These are phyloP conservation scores for Lasiodiplodia sp. DNA, from an alignment of 2,329 filamentous ascomycete species.

Conservation along the genomic window DNA sequence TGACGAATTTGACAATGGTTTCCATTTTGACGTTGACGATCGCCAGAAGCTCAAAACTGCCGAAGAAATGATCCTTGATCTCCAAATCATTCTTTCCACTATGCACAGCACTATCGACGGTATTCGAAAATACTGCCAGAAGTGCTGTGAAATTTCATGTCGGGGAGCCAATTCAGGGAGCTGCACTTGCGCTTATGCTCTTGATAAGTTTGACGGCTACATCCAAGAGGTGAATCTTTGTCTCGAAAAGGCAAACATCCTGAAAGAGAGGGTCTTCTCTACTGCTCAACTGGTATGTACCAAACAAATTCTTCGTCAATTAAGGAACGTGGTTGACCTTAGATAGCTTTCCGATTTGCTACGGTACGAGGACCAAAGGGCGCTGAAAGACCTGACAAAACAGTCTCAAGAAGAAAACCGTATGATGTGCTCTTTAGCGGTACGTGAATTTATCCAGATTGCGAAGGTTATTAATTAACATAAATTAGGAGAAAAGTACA, in stretches of 20 bases:
- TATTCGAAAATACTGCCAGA: neutral
- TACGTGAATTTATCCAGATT: neutral
- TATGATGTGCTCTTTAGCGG: conserved; percentile 10
- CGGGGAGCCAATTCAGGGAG: neutral
- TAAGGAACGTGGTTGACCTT: neutral
- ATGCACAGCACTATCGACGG: conserved; percentile 7
- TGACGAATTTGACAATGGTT: neutral
- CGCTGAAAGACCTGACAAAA: conserved; percentile 20
- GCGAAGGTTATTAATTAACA: neutral
- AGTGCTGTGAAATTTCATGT: neutral
- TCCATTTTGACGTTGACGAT: conserved; percentile 30
- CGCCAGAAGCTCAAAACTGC: conserved; percentile 29
- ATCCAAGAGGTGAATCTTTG: neutral
- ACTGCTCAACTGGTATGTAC: conserved; percentile 5
- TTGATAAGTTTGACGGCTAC: conserved; percentile 3
- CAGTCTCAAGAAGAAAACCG: neutral
- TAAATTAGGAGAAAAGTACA: neutral
- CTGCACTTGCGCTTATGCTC: neutral
- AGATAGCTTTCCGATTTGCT: conserved; percentile 30
- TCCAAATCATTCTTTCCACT: conserved; percentile 28
- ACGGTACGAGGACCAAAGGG: conserved; percentile 29
- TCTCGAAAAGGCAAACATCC: neutral
- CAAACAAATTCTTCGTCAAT: too few relatives aligned
- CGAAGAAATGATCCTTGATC: conserved; percentile 28
- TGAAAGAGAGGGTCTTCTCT: conserved; percentile 13